A percentile compares a stretch with the other conserved stretches of the same genome.
phyloP scores from a whole-genome alignment of 163 green algal genomes.

The Chlamydomonas reinhardtii region DNA sequence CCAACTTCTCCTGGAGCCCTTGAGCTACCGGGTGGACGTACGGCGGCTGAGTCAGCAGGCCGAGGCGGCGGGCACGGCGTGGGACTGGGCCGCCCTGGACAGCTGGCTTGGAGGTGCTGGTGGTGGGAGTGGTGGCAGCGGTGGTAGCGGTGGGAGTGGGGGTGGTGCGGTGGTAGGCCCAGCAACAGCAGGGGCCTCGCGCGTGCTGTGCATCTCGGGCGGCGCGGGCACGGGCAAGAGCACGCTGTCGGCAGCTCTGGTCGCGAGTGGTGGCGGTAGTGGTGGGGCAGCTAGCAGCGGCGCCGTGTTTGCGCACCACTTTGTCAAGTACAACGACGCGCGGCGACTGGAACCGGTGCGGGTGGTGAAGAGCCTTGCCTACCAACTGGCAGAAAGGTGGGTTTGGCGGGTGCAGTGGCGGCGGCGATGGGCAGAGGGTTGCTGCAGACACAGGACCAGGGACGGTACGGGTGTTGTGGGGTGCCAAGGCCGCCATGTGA shows the following conservation, averaged over 20 bases:
- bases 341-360: neutral
- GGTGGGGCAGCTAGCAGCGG: neutral
- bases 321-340: slow-evolving; percentile 18
- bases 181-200: neutral
- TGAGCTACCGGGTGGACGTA: neutral
- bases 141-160: neutral
- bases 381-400: neutral
- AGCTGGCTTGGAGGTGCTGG: neutral
- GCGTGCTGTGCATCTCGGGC: neutral
- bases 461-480: too few species aligned
- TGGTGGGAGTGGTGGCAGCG: neutral
- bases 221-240: neutral
- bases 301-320: neutral
- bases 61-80: neutral
- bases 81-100: neutral
- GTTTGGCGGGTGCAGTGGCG: too few species aligned
- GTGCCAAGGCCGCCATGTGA: too few species aligned
- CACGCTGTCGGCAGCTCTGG: neutral
- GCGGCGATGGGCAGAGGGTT: too few species aligned
- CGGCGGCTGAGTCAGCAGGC: neutral
- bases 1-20: slow-evolving; percentile 10
- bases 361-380: slow-evolving; percentile 1
- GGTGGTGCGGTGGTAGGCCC: neutral
- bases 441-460: too few species aligned
- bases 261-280: too few species aligned